These are phyloP conservation scores for Neonectria magnoliae DNA, from an alignment of 2,329 filamentous ascomycete species.

Conservation along the genomic window DNA sequence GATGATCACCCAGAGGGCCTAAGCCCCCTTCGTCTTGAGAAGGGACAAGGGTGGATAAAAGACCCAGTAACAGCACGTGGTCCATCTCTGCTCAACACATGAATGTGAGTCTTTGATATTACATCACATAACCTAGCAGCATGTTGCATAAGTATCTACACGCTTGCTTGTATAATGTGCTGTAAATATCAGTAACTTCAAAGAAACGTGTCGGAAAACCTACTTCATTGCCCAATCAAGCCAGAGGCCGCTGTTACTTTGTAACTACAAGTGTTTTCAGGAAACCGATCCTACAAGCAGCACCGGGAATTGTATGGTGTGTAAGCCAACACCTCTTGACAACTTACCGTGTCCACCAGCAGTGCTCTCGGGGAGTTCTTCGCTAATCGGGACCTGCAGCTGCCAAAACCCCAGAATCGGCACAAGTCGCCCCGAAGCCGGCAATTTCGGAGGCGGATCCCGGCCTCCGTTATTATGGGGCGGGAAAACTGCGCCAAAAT, in stretches of 20 bases:
- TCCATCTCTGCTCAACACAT: background rate
- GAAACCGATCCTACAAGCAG: too few species aligned
- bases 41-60: conserved; percentile 4
- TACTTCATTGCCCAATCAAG: background rate
- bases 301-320: background rate
- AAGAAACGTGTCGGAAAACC: background rate
- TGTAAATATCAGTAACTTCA: background rate
- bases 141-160: background rate
- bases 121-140: background rate
- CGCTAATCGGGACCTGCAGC: conserved; percentile 22
- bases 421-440: background rate
- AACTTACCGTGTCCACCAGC: too few species aligned
- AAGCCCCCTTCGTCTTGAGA: background rate
- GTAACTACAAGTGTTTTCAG: too few species aligned
- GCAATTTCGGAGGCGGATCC: background rate
- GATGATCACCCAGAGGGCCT: background rate
- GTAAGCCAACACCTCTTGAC: background rate
- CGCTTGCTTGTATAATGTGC: background rate
- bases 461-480: background rate
- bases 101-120: background rate
- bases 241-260: too few species aligned
- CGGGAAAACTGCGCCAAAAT: background rate
- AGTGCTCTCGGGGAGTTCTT: background rate
- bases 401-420: conserved; percentile 5
- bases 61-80: background rate